A percentile compares a stretch with the other conserved stretches of the same genome.
Conservation (phyloP, 2,329 filamentous ascomycete genomes). For the Incumbomyces lentus region DNA sequence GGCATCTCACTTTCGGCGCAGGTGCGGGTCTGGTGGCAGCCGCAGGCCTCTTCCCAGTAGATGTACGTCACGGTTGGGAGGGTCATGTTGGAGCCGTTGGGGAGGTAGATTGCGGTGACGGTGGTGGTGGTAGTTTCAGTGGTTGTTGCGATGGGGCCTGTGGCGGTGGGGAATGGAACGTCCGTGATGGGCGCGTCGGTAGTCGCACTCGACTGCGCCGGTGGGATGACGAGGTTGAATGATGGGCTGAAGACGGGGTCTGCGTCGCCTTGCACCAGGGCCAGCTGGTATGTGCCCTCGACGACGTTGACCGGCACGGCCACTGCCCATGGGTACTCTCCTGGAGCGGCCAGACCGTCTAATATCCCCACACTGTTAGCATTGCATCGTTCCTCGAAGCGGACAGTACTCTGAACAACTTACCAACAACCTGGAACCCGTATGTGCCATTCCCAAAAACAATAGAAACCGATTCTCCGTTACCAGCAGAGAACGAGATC, state of each 20-base stretch:
- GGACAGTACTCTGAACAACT: no score
- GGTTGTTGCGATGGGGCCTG: background rate
- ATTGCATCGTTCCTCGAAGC: no score
- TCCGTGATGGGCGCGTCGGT: background rate
- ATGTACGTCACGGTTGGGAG: background rate
- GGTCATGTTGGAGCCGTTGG: background rate
- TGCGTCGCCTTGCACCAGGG: constrained; percentile 11
- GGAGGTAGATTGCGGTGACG: constrained; percentile 5
- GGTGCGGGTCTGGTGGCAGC: constrained; percentile 1
- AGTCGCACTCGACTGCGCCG: background rate
- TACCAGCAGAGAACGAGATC: constrained; percentile 14
- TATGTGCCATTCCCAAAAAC: constrained; percentile 14
- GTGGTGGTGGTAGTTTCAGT: background rate
- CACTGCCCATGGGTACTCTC: constrained; percentile 15
- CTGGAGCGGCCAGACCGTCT: constrained; percentile 9
- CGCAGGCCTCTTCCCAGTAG: constrained; percentile 4
- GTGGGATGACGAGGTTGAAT: background rate
- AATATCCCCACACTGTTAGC: background rate
- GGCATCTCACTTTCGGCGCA: background rate
- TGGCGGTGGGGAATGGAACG: background rate
- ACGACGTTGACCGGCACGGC: constrained; percentile 12
- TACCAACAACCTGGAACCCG: constrained; percentile 14
- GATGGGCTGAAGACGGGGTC: constrained; percentile 1
- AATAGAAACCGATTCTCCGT: constrained; percentile 12
- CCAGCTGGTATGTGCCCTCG: constrained; percentile 14